Conservation (phyloP, 306 rosid species). For the Cucurbita ficifolia region DNA sequence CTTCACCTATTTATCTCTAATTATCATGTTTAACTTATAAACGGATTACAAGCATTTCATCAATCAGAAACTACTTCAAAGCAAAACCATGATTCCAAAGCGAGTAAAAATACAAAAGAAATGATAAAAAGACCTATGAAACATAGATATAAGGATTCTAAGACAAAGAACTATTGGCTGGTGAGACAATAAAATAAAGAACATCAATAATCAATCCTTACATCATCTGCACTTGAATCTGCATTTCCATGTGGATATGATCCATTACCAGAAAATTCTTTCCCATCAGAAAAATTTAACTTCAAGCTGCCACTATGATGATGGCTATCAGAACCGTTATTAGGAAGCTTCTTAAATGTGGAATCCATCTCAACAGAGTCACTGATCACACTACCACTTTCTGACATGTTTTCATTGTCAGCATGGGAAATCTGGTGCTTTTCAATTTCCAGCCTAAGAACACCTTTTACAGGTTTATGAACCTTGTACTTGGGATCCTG, state of each 20-base stretch:
- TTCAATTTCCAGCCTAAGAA: constrained; percentile 79
- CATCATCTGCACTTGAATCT: constrained; percentile 51
- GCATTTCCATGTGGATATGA: constrained; percentile 40
- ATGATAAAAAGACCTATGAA: not conserved
- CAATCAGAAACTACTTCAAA: not conserved
- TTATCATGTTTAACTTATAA: not conserved
- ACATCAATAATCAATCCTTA: constrained; percentile 23
- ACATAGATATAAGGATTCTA: not conserved
- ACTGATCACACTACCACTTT: constrained; percentile 71
- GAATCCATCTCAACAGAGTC: constrained; percentile 68
- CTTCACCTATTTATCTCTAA: not conserved
- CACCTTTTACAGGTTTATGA: constrained; percentile 92
- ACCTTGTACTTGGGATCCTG: constrained; percentile 94
- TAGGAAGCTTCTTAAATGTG: constrained; percentile 44
- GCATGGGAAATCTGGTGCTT: constrained; percentile 72
- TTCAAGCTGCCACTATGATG: constrained; percentile 61
- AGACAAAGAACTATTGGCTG: not conserved
- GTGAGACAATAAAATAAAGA: not conserved
- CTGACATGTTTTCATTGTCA: constrained; percentile 80
- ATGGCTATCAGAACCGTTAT: constrained; percentile 66
- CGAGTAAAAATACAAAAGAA: not conserved
- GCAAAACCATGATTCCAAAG: not conserved
- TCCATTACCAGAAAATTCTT: constrained; percentile 57
- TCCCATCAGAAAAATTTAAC: constrained; percentile 44
- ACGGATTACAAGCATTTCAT: not conserved